Evolutionary conservation across 805 yeast species (phyloP), one percentile per base, ranked within the genome.

Genomic region (Wickerhamiella occidentalis): DNA sequence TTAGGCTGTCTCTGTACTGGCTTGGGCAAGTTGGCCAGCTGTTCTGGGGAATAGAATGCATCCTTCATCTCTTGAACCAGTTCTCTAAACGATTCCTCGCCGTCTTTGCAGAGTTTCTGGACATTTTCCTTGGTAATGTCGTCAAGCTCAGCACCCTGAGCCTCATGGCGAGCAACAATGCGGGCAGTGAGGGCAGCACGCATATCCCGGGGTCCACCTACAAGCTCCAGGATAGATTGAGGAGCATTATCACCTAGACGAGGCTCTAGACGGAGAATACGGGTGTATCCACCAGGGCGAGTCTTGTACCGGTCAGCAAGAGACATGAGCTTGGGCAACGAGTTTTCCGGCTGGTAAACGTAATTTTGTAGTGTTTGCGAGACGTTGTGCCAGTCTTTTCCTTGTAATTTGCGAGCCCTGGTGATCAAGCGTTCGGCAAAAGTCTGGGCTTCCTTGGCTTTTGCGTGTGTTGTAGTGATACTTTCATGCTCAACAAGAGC

Each of bases 171-270:
- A n/a, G 94, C 95, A 5, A 83, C 90, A 3, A 78, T 72, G 64
- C 85, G 77, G n/a, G 95, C 95, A 7, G 78, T 73, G 59, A 77
- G 68, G 78, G 94, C 83, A 55, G 78, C 74, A 57, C 80, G 77
- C 72, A 84, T 74, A 61, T 85, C 95, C 52, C 77, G 68, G 62
- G 70, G 65, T 3, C 80, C 78, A 57, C 84, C 95, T 1, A 90
- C 94, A 44, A 92, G 70, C 65, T 92, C 98, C 48, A 92, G 61
- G 7, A 88, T 79, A 0, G 92, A 80, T 72, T 85, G 92, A 28
- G 88, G 88, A 0, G 96, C 95, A 53, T 79, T 82, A 63, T 92
- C 98, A 50, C 92, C 88, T 43, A 81, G 65, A 56, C 97, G 74
- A 15, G 88, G 86, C 64, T 92, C 97, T 53, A 92, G 69, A 57